Conservation (phyloP, 129 eudicot genomes). For the Smallanthus sonchifolius region DNA sequence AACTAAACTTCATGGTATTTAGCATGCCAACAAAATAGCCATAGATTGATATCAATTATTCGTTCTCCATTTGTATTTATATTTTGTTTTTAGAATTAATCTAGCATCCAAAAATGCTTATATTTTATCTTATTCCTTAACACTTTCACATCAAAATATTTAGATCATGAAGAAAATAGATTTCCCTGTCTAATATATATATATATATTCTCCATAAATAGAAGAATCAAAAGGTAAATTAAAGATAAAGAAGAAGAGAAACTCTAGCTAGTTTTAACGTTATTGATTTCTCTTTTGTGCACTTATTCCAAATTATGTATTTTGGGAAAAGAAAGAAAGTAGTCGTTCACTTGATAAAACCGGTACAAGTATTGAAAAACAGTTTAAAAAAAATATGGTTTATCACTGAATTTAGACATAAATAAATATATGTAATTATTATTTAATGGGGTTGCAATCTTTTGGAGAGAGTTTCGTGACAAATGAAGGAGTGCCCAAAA, state of each 20-base stretch:
- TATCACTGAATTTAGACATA: too few species aligned
- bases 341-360: too few species aligned
- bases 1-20: slow-evolving; percentile 5
- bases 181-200: slow-evolving; percentile 11
- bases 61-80: neutral
- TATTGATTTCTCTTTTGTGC: slow-evolving; percentile 4
- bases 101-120: slow-evolving; percentile 5
- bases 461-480: too few species aligned
- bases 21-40: slow-evolving; percentile 11
- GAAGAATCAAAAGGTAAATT: slow-evolving; percentile 24
- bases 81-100: neutral
- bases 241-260: slow-evolving; percentile 28
- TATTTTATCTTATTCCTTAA: slow-evolving; percentile 26
- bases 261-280: slow-evolving; percentile 24
- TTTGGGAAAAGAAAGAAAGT: too few species aligned
- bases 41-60: neutral
- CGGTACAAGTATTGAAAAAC: too few species aligned
- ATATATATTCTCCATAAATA: slow-evolving; percentile 21
- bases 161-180: slow-evolving; percentile 11
- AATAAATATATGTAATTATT: too few species aligned
- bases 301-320: too few species aligned
- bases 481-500: too few species aligned
- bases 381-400: too few species aligned
- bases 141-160: slow-evolving; percentile 21
- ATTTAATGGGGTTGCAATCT: too few species aligned